A percentile compares a stretch with the other conserved stretches of the same genome.
Evolutionary conservation across 139 green algal genomes (phyloP).

Genomic region (Chlamydomonas sp.): DNA sequence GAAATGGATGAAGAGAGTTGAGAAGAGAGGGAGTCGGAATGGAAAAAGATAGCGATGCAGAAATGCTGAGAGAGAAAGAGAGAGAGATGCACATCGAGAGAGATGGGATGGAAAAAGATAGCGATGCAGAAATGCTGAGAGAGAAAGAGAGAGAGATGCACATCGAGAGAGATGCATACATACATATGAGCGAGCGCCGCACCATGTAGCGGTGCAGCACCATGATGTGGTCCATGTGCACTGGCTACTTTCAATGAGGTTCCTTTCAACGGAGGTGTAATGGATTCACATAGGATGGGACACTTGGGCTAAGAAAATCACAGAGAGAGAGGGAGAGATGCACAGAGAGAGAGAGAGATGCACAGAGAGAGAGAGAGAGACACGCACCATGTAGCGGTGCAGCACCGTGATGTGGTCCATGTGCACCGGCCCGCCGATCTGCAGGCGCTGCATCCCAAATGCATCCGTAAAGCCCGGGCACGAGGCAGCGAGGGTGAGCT

Average conservation of each 20-base stretch:
- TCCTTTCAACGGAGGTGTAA: not conserved
- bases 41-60: no score
- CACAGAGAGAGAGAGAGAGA: not conserved
- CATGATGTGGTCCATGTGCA: slow-evolving; percentile 35
- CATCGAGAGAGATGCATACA: no score
- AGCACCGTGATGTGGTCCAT: slow-evolving; percentile 41
- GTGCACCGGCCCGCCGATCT: slow-evolving; percentile 40
- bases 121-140: no score
- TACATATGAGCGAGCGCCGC: no score
- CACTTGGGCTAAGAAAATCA: not conserved
- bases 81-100: no score
- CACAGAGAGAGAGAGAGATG: not conserved
- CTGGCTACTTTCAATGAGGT: slow-evolving; percentile 12
- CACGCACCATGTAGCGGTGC: slow-evolving; percentile 30
- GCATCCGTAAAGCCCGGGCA: slow-evolving; percentile 28
- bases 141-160: no score
- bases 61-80: no score
- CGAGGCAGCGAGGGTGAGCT: slow-evolving; percentile 25
- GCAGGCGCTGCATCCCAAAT: slow-evolving; percentile 33
- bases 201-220: slow-evolving; percentile 32
- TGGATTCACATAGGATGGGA: not conserved
- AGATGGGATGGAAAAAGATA: no score
- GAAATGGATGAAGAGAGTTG: no score
- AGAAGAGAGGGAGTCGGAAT: no score
- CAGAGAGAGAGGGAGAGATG: not conserved